phyloP scores from a whole-genome alignment of 2,329 filamentous ascomycete species.

The Chlorencoelia australis region DNA sequence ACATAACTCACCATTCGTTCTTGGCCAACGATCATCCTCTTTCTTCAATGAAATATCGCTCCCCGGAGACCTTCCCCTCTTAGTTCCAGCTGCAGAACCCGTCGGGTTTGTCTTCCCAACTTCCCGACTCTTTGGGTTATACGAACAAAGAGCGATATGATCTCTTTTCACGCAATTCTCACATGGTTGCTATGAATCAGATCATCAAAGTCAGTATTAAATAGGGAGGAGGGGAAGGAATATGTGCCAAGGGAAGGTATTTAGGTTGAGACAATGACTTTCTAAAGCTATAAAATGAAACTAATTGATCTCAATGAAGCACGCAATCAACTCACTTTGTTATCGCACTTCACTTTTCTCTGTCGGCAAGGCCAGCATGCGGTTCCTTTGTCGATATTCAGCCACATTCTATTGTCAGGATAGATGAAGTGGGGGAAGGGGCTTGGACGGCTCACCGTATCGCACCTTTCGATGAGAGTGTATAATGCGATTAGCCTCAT shows the following conservation, averaged over 20 bases:
- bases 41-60: constrained; percentile 21
- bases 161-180: constrained; percentile 59
- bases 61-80: constrained; percentile 21
- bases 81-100: constrained; percentile 15
- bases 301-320: too few species aligned
- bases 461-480: constrained; percentile 60
- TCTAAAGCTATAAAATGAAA: too few species aligned
- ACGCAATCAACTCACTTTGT: too few species aligned
- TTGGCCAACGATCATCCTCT: constrained; percentile 25
- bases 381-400: constrained; percentile 19
- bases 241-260: too few species aligned
- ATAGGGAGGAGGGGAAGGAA: too few species aligned
- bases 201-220: too few species aligned
- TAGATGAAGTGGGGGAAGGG: neutral
- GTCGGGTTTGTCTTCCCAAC: constrained; percentile 11
- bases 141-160: constrained; percentile 54
- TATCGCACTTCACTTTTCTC: constrained; percentile 60
- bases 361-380: constrained; percentile 56
- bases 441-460: constrained; percentile 42
- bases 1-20: constrained; percentile 22
- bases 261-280: too few species aligned
- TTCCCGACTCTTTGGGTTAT: constrained; percentile 47
- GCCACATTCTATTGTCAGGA: too few species aligned
- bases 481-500: constrained; percentile 59
- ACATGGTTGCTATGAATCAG: too few species aligned